Percentiles rank a stretch among this genome's conserved stretches.
Conservation (phyloP, 2,329 filamentous ascomycete species). For the Cercospora janseana region DNA sequence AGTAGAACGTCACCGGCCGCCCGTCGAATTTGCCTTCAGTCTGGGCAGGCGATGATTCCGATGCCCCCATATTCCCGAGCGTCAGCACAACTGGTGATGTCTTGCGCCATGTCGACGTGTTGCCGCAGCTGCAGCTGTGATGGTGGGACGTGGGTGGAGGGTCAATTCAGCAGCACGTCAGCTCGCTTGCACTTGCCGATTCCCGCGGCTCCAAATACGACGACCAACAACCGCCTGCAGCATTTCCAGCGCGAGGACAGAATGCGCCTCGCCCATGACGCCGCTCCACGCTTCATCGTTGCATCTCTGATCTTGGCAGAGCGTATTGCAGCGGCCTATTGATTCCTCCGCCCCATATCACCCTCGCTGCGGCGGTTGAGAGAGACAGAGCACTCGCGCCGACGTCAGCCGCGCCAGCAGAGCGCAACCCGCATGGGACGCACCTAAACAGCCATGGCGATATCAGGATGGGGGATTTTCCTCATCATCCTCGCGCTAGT, state of each 20-base stretch:
- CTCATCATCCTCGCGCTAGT: constrained; percentile 70
- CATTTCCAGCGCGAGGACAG: too few relatives aligned
- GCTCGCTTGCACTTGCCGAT: constrained; percentile 5
- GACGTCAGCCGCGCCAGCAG: constrained; percentile 5
- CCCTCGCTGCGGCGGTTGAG: neutral
- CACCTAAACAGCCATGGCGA: constrained; percentile 24
- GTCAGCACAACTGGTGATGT: neutral
- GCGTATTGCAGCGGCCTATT: neutral
- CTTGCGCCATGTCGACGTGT: neutral
- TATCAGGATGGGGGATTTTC: constrained; percentile 58
- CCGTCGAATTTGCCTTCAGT: constrained; percentile 31
- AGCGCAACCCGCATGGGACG: constrained; percentile 9
- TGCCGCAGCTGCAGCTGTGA: neutral
- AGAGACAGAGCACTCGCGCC: neutral
- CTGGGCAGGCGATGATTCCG: constrained; percentile 23
- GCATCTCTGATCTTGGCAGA: neutral
- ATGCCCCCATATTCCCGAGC: constrained; percentile 22
- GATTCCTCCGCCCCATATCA: neutral
- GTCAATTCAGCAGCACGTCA: constrained; percentile 1
- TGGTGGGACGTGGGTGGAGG: neutral
- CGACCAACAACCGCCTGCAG: too few relatives aligned
- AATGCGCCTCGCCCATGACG: neutral
- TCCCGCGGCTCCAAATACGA: constrained; percentile 2
- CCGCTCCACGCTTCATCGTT: neutral
- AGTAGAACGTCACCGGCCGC: constrained; percentile 30